Evolutionary conservation across 345 rosid genomes (phyloP).

Genomic region (Raphanus raphanistrum): DNA sequence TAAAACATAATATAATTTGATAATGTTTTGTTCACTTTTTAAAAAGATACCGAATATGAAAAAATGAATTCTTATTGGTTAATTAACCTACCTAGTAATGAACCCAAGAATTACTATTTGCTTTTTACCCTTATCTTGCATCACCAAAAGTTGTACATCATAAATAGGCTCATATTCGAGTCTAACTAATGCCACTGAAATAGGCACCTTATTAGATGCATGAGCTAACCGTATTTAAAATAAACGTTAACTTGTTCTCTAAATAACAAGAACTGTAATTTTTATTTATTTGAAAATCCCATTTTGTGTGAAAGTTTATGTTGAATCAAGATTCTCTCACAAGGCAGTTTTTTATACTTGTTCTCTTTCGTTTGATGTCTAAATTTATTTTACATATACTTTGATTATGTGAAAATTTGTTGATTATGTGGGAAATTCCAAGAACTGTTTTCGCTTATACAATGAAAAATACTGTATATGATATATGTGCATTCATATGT

Average conservation of each 20-base stretch:
- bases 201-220: neutral
- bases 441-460: neutral
- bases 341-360: neutral
- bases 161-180: neutral
- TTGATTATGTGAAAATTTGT: neutral
- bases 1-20: too few relatives aligned
- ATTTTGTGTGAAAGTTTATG: neutral
- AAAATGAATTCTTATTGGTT: too few relatives aligned
- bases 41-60: too few relatives aligned
- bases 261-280: neutral
- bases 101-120: too few relatives aligned
- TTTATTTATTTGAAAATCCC: neutral
- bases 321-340: neutral
- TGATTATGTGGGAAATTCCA: conserved; percentile 2
- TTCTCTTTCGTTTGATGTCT: neutral
- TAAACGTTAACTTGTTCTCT: neutral
- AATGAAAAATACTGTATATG: conserved; percentile 1
- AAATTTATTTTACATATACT: too few relatives aligned
- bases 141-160: too few relatives aligned
- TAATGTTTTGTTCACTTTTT: too few relatives aligned
- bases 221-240: neutral
- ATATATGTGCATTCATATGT: neutral
- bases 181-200: neutral
- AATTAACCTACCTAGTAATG: too few relatives aligned
- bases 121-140: too few relatives aligned